Percentiles rank a stretch among this genome's conserved stretches.
Conservation (phyloP, 1,284 basidiomycete species). For the Cutaneotrichosporon daszewskae region DNA sequence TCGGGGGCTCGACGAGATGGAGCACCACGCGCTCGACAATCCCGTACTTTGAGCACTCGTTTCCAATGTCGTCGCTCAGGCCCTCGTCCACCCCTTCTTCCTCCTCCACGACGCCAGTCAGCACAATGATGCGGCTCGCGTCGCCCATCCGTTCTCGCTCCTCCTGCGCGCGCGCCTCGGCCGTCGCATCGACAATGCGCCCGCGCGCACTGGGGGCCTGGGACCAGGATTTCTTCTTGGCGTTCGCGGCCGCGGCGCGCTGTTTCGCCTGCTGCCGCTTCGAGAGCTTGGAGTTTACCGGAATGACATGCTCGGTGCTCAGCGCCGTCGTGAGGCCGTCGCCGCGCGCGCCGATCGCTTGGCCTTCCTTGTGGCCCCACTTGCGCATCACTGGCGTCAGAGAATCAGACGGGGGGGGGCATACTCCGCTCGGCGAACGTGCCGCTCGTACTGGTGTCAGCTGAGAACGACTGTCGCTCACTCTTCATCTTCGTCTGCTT, state of each 20-base stretch:
- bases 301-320: slow-evolving; percentile 61
- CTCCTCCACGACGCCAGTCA: slow-evolving; percentile 77
- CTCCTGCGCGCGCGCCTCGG: slow-evolving; percentile 64
- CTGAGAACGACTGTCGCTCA: not conserved
- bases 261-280: slow-evolving; percentile 38
- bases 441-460: slow-evolving; percentile 18
- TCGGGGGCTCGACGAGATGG: slow-evolving; percentile 63
- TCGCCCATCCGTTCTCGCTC: slow-evolving; percentile 75
- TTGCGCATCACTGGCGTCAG: slow-evolving; percentile 52
- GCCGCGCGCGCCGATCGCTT: slow-evolving; percentile 76
- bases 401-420: slow-evolving; percentile 4
- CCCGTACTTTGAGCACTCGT: slow-evolving; percentile 49
- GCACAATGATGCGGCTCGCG: slow-evolving; percentile 75
- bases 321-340: slow-evolving; percentile 83
- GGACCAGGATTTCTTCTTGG: slow-evolving; percentile 36
- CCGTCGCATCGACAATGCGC: slow-evolving; percentile 78
- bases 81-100: slow-evolving; percentile 81
- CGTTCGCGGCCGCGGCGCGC: slow-evolving; percentile 38
- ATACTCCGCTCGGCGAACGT: slow-evolving; percentile 44
- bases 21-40: slow-evolving; percentile 83
- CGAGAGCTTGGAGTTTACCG: slow-evolving; percentile 38
- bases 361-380: slow-evolving; percentile 89
- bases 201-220: slow-evolving; percentile 56
- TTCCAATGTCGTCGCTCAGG: slow-evolving; percentile 76
- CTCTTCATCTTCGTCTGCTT: slow-evolving; percentile 4